A percentile compares a stretch with the other conserved stretches of the same genome.
Conservation (phyloP, 2,329 filamentous ascomycete genomes). For the Aspergillus sp. region DNA sequence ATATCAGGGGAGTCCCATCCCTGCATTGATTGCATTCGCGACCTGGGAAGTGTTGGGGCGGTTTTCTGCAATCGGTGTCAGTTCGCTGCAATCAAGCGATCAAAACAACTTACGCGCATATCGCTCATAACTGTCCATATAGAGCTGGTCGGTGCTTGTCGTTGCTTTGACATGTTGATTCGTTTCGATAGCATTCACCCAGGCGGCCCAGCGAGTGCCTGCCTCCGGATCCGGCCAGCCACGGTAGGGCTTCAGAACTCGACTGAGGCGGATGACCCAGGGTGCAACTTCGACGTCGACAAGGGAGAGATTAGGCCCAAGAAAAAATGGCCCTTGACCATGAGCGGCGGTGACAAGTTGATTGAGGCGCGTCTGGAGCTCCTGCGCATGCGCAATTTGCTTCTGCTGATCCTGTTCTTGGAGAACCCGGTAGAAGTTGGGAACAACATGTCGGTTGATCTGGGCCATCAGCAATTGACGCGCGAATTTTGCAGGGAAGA, state of each 20-base stretch:
- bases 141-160: slow-evolving; percentile 56
- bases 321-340: slow-evolving; percentile 59
- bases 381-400: slow-evolving; percentile 50
- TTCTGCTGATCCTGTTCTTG: slow-evolving; percentile 53
- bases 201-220: slow-evolving; percentile 56
- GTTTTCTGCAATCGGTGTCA: slow-evolving; percentile 38
- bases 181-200: slow-evolving; percentile 60
- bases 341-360: slow-evolving; percentile 51
- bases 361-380: slow-evolving; percentile 57
- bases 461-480: slow-evolving; percentile 22
- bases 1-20: slow-evolving; percentile 41
- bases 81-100: slow-evolving; percentile 1
- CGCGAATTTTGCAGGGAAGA: not conserved
- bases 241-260: slow-evolving; percentile 55
- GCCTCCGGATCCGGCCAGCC: slow-evolving; percentile 57
- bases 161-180: slow-evolving; percentile 57
- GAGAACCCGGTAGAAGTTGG: slow-evolving; percentile 64
- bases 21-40: slow-evolving; percentile 51
- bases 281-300: slow-evolving; percentile 70
- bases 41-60: slow-evolving; percentile 50
- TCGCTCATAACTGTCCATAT: slow-evolving; percentile 58
- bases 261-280: slow-evolving; percentile 60
- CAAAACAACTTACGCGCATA: slow-evolving; percentile 42
- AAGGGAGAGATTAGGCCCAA: slow-evolving; percentile 48
- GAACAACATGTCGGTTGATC: slow-evolving; percentile 69